Evolutionary conservation across 148 eudicot genomes (phyloP).

Genomic region (Silene uniflora): DNA sequence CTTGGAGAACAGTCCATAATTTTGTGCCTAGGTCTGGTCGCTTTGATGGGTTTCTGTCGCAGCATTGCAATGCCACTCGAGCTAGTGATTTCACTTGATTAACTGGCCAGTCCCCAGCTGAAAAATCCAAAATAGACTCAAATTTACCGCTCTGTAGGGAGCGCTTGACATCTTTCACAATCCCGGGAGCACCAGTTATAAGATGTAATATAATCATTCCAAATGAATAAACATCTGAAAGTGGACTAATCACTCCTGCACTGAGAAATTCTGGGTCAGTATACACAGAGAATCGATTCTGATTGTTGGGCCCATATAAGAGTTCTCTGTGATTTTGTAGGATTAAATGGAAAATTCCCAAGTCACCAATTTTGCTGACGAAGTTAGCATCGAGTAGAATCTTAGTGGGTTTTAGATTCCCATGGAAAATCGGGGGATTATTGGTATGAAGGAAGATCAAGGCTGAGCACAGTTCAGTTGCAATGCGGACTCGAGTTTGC

Average conservation of each 20-base stretch:
- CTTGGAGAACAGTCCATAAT: constrained; percentile 50
- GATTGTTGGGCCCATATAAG: constrained; percentile 20
- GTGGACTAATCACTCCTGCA: constrained; percentile 45
- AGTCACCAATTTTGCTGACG: constrained; percentile 55
- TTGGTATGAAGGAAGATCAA: constrained; percentile 71
- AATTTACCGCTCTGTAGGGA: constrained; percentile 48
- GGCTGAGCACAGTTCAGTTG: constrained; percentile 63
- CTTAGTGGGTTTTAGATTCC: constrained; percentile 64
- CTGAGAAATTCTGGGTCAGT: constrained; percentile 63
- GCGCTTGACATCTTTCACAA: constrained; percentile 50
- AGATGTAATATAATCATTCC: constrained; percentile 66
- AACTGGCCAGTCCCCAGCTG: constrained; percentile 84
- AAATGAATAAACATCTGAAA: constrained; percentile 78
- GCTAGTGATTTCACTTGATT: constrained; percentile 47
- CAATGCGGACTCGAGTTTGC: constrained; percentile 70
- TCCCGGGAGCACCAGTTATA: constrained; percentile 55
- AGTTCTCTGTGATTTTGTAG: constrained; percentile 21
- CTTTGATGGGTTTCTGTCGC: constrained; percentile 36
- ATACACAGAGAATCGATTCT: constrained; percentile 34
- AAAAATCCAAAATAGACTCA: constrained; percentile 46
- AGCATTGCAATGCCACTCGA: constrained; percentile 65
- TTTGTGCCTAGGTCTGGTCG: constrained; percentile 64
- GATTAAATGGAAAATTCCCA: constrained; percentile 41
- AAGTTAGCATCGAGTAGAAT: constrained; percentile 69
- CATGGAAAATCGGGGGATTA: constrained; percentile 54